Percentiles rank a stretch among this genome's conserved stretches.
Conservation (phyloP, 2,329 filamentous ascomycete genomes). For the Aspergillus sp. region DNA sequence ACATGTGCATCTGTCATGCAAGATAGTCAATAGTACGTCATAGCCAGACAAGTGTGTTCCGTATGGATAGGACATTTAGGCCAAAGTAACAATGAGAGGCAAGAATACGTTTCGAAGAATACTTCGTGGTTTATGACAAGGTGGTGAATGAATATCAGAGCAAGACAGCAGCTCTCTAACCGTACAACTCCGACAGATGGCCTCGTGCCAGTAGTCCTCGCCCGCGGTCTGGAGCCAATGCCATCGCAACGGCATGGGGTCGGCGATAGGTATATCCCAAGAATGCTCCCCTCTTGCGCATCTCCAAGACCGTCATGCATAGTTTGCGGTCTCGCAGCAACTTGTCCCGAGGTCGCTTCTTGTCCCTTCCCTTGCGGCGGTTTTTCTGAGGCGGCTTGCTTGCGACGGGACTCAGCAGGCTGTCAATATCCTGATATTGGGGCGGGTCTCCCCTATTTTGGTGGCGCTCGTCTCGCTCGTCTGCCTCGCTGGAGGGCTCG, state of each 20-base stretch:
- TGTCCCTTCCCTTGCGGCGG: slow-evolving; percentile 61
- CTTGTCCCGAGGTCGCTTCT: slow-evolving; percentile 80
- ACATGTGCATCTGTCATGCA: neutral
- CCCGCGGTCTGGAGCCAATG: slow-evolving; percentile 38
- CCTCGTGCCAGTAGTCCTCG: slow-evolving; percentile 28
- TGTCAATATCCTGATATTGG: slow-evolving; percentile 25
- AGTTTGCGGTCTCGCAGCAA: slow-evolving; percentile 72
- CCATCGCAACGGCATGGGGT: slow-evolving; percentile 40
- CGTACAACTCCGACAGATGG: slow-evolving; percentile 30
- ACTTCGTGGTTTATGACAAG: neutral
- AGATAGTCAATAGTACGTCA: neutral
- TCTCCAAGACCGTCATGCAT: slow-evolving; percentile 69
- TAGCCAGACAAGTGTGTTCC: neutral
- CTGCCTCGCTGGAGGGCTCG: slow-evolving; percentile 12
- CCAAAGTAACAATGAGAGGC: neutral
- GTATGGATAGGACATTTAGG: neutral
- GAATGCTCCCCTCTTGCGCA: slow-evolving; percentile 82
- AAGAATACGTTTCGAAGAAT: slow-evolving; percentile 18
- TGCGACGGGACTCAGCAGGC: slow-evolving; percentile 44
- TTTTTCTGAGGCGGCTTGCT: slow-evolving; percentile 12
- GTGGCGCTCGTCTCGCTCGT: neutral
- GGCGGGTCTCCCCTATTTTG: neutral
- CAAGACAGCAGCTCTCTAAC: slow-evolving; percentile 1
- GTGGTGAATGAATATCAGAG: neutral
- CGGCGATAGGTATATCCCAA: slow-evolving; percentile 82